phyloP scores from a whole-genome alignment of 2,329 filamentous ascomycete genomes.

The Epichloe elymi region DNA sequence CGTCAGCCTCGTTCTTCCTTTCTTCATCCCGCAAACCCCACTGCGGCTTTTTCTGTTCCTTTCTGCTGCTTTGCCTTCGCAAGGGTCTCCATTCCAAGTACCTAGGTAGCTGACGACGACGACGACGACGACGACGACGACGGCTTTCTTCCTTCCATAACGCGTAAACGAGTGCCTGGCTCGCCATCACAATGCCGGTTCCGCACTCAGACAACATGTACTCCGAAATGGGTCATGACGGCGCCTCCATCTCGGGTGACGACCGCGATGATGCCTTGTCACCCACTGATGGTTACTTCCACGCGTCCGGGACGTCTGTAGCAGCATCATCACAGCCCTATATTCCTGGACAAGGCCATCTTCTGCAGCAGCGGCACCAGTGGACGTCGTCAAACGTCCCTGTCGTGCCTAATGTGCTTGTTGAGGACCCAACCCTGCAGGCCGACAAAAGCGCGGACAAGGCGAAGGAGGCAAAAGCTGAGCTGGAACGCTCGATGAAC shows the following conservation, averaged over 20 bases:
- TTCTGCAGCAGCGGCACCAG: constrained; percentile 9
- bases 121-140: too few species aligned
- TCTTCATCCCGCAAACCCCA: background rate
- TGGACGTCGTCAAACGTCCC: constrained; percentile 24
- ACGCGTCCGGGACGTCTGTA: constrained; percentile 21
- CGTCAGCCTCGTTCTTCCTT: background rate
- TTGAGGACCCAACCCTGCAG: constrained; percentile 33
- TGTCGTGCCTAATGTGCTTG: constrained; percentile 33
- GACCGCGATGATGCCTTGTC: constrained; percentile 26
- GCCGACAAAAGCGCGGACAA: constrained; percentile 24
- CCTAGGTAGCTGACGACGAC: background rate
- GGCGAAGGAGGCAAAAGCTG: constrained; percentile 26
- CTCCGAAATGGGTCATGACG: constrained; percentile 18
- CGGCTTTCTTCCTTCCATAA: background rate
- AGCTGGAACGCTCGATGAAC: constrained; percentile 25
- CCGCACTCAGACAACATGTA: constrained; percentile 37
- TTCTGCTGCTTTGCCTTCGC: background rate
- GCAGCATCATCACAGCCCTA: constrained; percentile 11
- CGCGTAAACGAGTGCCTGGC: background rate
- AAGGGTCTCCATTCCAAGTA: background rate
- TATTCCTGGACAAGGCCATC: background rate
- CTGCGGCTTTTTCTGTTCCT: background rate
- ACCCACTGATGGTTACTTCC: constrained; percentile 40
- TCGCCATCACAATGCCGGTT: constrained; percentile 23
- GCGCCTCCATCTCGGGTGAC: constrained; percentile 20